Conservation (phyloP, 257 asterid species). For the Forsythia suspensa region DNA sequence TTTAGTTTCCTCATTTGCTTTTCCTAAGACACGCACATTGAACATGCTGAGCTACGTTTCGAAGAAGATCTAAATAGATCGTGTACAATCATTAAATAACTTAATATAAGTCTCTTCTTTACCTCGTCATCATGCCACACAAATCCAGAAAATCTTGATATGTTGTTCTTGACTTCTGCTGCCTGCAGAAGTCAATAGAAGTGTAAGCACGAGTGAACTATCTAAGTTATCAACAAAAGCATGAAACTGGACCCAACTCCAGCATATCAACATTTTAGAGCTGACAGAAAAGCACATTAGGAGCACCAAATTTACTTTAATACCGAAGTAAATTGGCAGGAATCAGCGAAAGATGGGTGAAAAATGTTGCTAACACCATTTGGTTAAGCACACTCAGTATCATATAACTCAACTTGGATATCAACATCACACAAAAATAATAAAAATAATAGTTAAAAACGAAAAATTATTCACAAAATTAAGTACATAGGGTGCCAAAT, state of each 20-base stretch:
- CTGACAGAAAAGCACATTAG: not conserved
- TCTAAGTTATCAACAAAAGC: constrained; percentile 6
- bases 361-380: not conserved
- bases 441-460: not conserved
- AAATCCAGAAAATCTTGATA: constrained; percentile 85
- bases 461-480: not conserved
- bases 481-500: constrained; percentile 6
- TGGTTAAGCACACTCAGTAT: not conserved
- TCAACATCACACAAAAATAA: not conserved
- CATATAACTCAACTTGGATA: constrained; percentile 3
- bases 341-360: not conserved
- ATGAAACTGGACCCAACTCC: not conserved
- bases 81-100: not conserved
- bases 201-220: constrained; percentile 4
- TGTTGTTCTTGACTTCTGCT: constrained; percentile 68
- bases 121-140: constrained; percentile 93
- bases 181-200: constrained; percentile 53
- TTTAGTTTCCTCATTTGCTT: constrained; percentile 70
- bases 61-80: constrained; percentile 13
- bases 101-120: not conserved
- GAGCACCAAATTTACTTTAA: not conserved
- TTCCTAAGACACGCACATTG: constrained; percentile 55
- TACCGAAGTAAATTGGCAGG: not conserved
- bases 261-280: constrained; percentile 1
- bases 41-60: not conserved